Evolutionary conservation across 805 yeast genomes (phyloP), one percentile per base, ranked within the genome.

Genomic region (Metschnikowia cubensis): DNA sequence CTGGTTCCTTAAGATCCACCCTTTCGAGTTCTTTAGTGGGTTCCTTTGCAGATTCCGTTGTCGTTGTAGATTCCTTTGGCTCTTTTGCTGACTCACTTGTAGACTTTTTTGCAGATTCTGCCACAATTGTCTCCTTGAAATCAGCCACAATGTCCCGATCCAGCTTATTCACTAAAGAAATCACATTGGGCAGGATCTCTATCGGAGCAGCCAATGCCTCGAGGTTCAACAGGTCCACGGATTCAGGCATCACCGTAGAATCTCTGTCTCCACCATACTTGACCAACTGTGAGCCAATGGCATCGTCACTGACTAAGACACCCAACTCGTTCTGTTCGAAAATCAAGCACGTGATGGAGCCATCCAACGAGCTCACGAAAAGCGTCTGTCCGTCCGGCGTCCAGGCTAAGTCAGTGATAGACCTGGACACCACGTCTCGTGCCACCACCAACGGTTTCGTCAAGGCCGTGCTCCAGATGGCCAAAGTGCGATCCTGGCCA

Each of bases 331-430:
- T 66, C 1, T 68, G 63, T 17, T 81, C 90, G 63, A 92, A 92
- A 11, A 71, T 58, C 0, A 89, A 69, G 2, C 83, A 79, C 0
- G 89, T 77, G 6, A 94, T 83, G 0, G 89, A 74, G 2, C 98
- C 96, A 67, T 91, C 98, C 42, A 90, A 68, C 0, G 96, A 88
- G 52, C 92, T 81, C 14, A 86, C 72, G 63, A 81, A 90, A n/a
- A 92, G 66, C 4, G 80, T 70, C 29, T 75, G 71, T 3, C 98
- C 99, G 57, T 82, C 83, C 0, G 92, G 89, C 13, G 86, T 76
- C 99, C 99, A 92, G 31, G 88, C 78, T 43, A 92, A 70, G 65
- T 92, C 99, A 0, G 97, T 89, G 31, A 94, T 85, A 0, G 96
- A 79, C 56, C 87, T 89, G 35, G 75, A 73, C 3, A 86, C 79